These are phyloP conservation scores for Pseudogymnoascus sp. DNA, from an alignment of 2,329 filamentous ascomycete genomes.

Conservation along the genomic window DNA sequence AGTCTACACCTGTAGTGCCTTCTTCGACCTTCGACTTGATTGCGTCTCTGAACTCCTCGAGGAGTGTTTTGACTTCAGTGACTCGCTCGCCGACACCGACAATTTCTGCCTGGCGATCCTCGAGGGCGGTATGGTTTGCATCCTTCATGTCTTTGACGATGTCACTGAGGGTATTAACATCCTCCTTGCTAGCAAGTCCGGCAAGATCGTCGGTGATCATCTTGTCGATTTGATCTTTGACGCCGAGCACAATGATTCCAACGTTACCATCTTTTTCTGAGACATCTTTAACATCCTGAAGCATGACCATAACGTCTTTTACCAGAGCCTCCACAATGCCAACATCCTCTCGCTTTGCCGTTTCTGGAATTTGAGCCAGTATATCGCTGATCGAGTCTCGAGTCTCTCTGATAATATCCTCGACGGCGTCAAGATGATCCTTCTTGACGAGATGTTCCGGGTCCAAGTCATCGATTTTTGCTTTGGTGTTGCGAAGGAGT, in stretches of 20 bases:
- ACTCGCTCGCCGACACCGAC: conserved; percentile 71
- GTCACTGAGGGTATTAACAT: conserved; percentile 62
- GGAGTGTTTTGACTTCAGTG: conserved; percentile 65
- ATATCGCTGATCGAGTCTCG: conserved; percentile 65
- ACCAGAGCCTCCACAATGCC: conserved; percentile 68
- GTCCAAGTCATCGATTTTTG: conserved; percentile 76
- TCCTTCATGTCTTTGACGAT: conserved; percentile 66
- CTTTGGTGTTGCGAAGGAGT: conserved; percentile 81
- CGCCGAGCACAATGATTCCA: conserved; percentile 72
- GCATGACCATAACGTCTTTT: conserved; percentile 63
- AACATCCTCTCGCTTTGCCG: conserved; percentile 72
- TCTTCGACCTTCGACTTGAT: conserved; percentile 70
- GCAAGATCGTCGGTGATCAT: conserved; percentile 64
- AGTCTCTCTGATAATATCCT: conserved; percentile 60
- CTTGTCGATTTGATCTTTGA: conserved; percentile 70
- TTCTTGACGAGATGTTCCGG: conserved; percentile 62
- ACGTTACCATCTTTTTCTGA: conserved; percentile 78
- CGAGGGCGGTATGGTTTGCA: conserved; percentile 68
- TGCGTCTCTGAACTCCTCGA: conserved; percentile 71
- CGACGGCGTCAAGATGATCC: conserved; percentile 48
- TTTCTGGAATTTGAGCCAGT: conserved; percentile 56
- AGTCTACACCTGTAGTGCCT: conserved; percentile 63
- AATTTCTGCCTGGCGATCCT: conserved; percentile 77
- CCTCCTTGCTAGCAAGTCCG: conserved; percentile 65
- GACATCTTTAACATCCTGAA: conserved; percentile 66